phyloP scores from a whole-genome alignment of 352 stramenopile species.

The Phytophthora hybrid region DNA sequence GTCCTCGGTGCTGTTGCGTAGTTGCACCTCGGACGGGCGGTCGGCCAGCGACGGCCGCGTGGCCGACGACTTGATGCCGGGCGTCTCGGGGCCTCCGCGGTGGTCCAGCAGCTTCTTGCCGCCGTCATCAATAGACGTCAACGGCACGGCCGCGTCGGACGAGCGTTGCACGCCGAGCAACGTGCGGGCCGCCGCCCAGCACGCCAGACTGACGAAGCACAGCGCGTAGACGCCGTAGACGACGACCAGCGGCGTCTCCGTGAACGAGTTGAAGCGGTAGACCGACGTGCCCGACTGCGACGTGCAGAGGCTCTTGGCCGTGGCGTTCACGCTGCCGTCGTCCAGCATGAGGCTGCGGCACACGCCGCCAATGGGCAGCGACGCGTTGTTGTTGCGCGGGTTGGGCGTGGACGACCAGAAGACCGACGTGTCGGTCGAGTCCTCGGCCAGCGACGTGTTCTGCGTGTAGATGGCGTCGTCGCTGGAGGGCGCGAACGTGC shows the following conservation, averaged over 20 bases:
- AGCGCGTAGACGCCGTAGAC: conserved; percentile 63
- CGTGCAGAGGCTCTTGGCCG: conserved; percentile 39
- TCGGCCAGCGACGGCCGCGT: conserved; percentile 52
- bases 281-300: conserved; percentile 24
- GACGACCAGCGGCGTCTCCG: conserved; percentile 51
- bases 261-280: conserved; percentile 68
- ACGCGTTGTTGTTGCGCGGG: conserved; percentile 77
- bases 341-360: conserved; percentile 61
- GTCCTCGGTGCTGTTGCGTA: conserved; percentile 55
- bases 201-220: conserved; percentile 43
- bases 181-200: conserved; percentile 40
- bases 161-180: conserved; percentile 23
- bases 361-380: conserved; percentile 62
- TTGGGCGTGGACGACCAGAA: conserved; percentile 67
- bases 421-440: conserved; percentile 53
- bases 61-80: conserved; percentile 38
- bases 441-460: conserved; percentile 62
- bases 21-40: conserved; percentile 53
- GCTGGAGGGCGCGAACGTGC: conserved; percentile 43
- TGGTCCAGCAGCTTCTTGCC: conserved; percentile 68
- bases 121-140: conserved; percentile 43
- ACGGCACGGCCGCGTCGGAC: conserved; percentile 18
- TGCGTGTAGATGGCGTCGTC: conserved; percentile 52
- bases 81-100: conserved; percentile 60
- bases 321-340: conserved; percentile 41